Evolutionary conservation across 352 stramenopile species (phyloP), one percentile per base, ranked within the genome.

Genomic region (Hyphochytrium catenoides): DNA sequence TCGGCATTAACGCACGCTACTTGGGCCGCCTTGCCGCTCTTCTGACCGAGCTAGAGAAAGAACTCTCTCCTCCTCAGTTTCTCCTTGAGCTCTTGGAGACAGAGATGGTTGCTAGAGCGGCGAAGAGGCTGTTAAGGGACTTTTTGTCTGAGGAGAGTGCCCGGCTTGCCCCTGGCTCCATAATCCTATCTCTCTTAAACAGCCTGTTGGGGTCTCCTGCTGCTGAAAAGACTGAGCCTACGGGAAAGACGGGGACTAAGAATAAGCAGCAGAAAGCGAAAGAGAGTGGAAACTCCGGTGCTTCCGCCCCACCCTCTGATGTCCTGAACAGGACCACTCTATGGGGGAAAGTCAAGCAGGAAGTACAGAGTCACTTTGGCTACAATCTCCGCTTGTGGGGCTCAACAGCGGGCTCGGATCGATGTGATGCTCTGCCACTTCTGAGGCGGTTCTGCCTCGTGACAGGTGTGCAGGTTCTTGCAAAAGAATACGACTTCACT

Each of bases 1-100:
- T 65, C 48, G 87, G 87, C 33, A 88, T 96, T 31, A 96, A 96
- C 50, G 93, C 93, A 66, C 72, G 87, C 33, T 95, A 96, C 54
- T 52, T 95, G 15, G 87, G 87, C 20, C 60, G 71, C 39, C 40
- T 96, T 8, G 86, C 83, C 15, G 66, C 63, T 36, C 58, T 93
- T 19, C 64, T 71, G 21, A 69, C 69, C 47, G 69, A 79, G 22
- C 62, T 93, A 26, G 84, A 96, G 52, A 36, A 50, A 3, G 60
- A 82, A 36, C 54, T 64, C 24, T 62, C 56, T 16, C 72, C 94
- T 51, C 84, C 83, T 17, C 71, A 86, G 50, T 91, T 78, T 47
- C 78, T 91, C 47, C 51, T 93, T 12, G 83, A 95, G 50, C 47
- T 95, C 4, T 53, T 95, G 2, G 87, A 96, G 44, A 77, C 84